A percentile compares a stretch with the other conserved stretches of the same genome.
These are phyloP conservation scores for Globisporangium irregulare DNA, from an alignment of 352 stramenopile genomes.

Conservation along the genomic window DNA sequence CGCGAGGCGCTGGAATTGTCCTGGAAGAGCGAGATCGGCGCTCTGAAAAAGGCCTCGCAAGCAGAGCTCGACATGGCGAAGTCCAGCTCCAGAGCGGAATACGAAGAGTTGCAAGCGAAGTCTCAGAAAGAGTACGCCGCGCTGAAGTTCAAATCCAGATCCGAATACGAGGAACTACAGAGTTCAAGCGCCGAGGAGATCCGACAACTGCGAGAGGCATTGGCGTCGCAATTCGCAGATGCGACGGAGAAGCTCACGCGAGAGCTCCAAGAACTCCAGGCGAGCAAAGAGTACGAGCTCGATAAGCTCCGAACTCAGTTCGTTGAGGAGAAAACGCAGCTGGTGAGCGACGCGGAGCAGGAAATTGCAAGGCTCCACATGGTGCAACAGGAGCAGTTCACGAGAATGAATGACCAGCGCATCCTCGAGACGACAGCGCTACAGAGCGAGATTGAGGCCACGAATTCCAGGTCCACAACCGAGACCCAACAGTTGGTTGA, in stretches of 20 bases:
- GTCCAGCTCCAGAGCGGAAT: constrained; percentile 15
- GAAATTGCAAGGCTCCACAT: constrained; percentile 27
- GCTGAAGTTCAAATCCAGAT: constrained; percentile 20
- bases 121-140: constrained; percentile 23
- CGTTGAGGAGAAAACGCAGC: constrained; percentile 17
- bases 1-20: neutral
- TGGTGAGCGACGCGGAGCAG: constrained; percentile 23
- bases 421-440: constrained; percentile 24
- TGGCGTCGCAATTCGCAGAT: constrained; percentile 22
- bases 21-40: constrained; percentile 16
- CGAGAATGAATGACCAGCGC: constrained; percentile 21
- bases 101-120: constrained; percentile 21
- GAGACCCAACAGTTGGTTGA: constrained; percentile 26
- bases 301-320: constrained; percentile 20
- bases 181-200: constrained; percentile 28
- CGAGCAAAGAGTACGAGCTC: constrained; percentile 27
- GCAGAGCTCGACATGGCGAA: constrained; percentile 27
- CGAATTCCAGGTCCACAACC: constrained; percentile 6
- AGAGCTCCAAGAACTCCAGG: constrained; percentile 26
- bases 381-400: constrained; percentile 31
- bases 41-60: constrained; percentile 19
- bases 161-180: constrained; percentile 26
- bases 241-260: constrained; percentile 22
- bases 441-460: constrained; percentile 17
- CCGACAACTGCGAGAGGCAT: constrained; percentile 21